Evolutionary conservation across 2,329 filamentous ascomycete genomes (phyloP).

Genomic region (Endoconidiophora polonica): DNA sequence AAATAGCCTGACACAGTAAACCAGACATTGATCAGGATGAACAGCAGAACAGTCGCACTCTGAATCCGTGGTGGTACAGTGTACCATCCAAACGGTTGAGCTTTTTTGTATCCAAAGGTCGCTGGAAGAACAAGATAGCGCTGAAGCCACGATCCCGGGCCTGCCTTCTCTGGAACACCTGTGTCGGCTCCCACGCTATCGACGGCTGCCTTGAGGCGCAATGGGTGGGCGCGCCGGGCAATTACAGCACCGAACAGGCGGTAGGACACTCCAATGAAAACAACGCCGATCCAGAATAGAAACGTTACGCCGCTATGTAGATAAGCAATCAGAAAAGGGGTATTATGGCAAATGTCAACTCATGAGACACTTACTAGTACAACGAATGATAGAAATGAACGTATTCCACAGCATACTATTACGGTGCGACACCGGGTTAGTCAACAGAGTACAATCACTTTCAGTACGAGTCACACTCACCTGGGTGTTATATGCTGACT

Average conservation of each 20-base stretch:
- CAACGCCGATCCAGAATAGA: constrained; percentile 25
- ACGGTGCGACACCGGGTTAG: not conserved
- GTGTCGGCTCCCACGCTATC: not conserved
- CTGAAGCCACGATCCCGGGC: constrained; percentile 19
- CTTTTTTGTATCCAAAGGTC: constrained; percentile 26
- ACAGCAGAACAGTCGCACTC: constrained; percentile 23
- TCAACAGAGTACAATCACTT: not conserved
- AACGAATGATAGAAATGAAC: not conserved
- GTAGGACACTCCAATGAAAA: constrained; percentile 22
- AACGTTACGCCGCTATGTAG: not conserved
- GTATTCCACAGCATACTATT: constrained; percentile 23
- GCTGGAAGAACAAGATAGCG: constrained; percentile 24
- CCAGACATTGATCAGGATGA: constrained; percentile 24
- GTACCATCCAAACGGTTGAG: constrained; percentile 28
- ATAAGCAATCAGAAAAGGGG: not conserved
- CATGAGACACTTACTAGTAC: not conserved
- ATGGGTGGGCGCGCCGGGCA: not conserved
- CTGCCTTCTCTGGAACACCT: constrained; percentile 3
- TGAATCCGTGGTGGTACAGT: constrained; percentile 29
- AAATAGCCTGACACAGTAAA: constrained; percentile 23
- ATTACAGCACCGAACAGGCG: constrained; percentile 14
- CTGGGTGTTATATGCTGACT: constrained; percentile 9
- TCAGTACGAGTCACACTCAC: not conserved
- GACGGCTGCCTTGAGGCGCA: not conserved
- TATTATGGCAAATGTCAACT: not conserved